A percentile compares a stretch with the other conserved stretches of the same genome.
Evolutionary conservation across 257 asterid genomes (phyloP).

Genomic region (Apocynum venetum): DNA sequence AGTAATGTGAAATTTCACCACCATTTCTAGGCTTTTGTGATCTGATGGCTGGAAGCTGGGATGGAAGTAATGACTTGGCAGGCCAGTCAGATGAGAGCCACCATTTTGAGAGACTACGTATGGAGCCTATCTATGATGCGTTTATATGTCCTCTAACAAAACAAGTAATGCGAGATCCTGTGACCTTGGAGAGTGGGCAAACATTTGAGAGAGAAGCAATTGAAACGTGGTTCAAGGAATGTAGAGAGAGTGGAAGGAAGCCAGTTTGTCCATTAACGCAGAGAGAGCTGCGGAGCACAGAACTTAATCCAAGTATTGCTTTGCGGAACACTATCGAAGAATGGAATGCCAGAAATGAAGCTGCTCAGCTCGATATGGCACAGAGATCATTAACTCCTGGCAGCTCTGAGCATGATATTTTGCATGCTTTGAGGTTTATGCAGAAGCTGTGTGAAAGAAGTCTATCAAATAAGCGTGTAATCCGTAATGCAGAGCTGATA

Average conservation of each 20-base stretch:
- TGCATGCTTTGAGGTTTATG: constrained; percentile 61
- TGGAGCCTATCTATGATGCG: constrained; percentile 83
- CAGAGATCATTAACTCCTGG: constrained; percentile 49
- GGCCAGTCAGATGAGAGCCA: constrained; percentile 74
- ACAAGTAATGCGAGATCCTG: constrained; percentile 92
- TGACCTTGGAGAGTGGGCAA: constrained; percentile 77
- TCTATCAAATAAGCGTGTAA: constrained; percentile 53
- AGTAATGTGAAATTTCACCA: not conserved
- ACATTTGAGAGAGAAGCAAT: constrained; percentile 94
- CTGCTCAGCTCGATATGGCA: constrained; percentile 89
- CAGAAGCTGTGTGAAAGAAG: constrained; percentile 65
- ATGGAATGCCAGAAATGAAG: constrained; percentile 96
- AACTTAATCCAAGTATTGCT: constrained; percentile 87
- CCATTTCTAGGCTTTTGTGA: constrained; percentile 30
- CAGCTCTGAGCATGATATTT: constrained; percentile 58
- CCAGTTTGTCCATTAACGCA: constrained; percentile 73
- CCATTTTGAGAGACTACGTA: constrained; percentile 67
- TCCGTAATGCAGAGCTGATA: constrained; percentile 66
- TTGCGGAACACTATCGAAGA: constrained; percentile 80
- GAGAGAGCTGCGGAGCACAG: constrained; percentile 66
- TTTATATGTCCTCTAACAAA: constrained; percentile 84
- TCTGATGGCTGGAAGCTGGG: constrained; percentile 76
- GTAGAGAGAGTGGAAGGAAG: constrained; percentile 64
- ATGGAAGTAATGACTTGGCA: constrained; percentile 54
- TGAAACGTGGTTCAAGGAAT: constrained; percentile 80